Conservation (phyloP, 805 yeast genomes). For the Saturnispora diversa region DNA sequence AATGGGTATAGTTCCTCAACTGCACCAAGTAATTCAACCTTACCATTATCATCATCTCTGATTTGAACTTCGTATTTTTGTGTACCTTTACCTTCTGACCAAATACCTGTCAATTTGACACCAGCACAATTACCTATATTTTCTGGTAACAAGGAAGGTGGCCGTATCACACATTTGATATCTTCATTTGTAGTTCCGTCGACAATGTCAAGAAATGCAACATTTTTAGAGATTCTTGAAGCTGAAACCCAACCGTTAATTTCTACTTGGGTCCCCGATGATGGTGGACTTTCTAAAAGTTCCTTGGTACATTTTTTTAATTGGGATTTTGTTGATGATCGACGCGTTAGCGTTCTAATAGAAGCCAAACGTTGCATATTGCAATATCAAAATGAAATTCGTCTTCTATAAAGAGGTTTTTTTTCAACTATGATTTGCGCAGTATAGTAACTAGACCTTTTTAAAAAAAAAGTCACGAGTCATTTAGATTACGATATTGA, state of each 20-base stretch:
- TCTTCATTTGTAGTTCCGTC: constrained; percentile 64
- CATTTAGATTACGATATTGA: too few relatives aligned
- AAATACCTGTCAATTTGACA: constrained; percentile 25
- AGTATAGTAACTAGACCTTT: too few relatives aligned
- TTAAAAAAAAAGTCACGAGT: too few relatives aligned
- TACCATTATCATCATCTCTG: constrained; percentile 23
- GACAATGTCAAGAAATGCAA: constrained; percentile 68
- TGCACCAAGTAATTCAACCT: constrained; percentile 47
- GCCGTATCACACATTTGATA: constrained; percentile 48
- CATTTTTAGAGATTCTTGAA: constrained; percentile 62
- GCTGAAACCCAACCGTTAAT: constrained; percentile 72
- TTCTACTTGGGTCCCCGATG: constrained; percentile 30
- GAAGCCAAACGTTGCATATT: not conserved
- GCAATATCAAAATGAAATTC: not conserved
- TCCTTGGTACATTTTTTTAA: constrained; percentile 21
- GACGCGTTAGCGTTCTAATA: not conserved
- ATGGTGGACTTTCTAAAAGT: constrained; percentile 31
- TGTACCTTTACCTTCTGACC: constrained; percentile 40
- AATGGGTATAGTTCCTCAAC: constrained; percentile 65
- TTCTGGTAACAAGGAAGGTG: constrained; percentile 27
- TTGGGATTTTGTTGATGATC: not conserved
- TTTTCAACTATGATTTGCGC: too few relatives aligned
- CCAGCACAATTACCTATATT: constrained; percentile 34
- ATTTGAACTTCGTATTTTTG: constrained; percentile 47
- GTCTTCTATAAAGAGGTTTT: not conserved